phyloP scores from a whole-genome alignment of 176 grass and related monocot genomes.

The Poa pratensis region DNA sequence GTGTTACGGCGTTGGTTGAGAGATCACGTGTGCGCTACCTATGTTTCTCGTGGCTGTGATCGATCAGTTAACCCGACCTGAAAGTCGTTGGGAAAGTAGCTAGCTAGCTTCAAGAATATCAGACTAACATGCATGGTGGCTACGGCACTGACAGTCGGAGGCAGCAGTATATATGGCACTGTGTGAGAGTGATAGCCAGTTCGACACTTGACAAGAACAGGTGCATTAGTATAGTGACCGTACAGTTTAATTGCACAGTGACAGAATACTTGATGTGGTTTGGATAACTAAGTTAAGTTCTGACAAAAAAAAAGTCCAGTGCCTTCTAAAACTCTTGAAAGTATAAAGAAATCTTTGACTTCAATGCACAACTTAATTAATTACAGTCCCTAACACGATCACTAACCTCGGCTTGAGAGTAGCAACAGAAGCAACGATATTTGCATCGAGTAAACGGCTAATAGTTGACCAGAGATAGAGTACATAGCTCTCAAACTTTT shows the following conservation, averaged over 20 bases:
- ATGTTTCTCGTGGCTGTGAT: not conserved
- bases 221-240: not conserved
- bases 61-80: not conserved
- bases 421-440: not conserved
- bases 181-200: not conserved
- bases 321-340: not conserved
- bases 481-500: not conserved
- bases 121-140: not conserved
- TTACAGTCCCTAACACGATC: not conserved
- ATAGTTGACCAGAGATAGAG: not conserved
- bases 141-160: constrained; percentile 9
- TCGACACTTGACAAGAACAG: constrained; percentile 16
- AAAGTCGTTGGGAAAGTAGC: constrained; percentile 21
- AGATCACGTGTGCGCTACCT: not conserved
- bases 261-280: not conserved
- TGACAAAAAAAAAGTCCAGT: not conserved
- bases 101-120: not conserved
- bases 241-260: not conserved
- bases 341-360: not conserved
- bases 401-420: not conserved
- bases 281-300: not conserved
- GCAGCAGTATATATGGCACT: not conserved
- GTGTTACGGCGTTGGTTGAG: not conserved
- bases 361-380: not conserved
- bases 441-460: not conserved